Evolutionary conservation across 805 yeast genomes (phyloP), one percentile per base, ranked within the genome.

Genomic region (Wickerhamomyces strasburgensis): DNA sequence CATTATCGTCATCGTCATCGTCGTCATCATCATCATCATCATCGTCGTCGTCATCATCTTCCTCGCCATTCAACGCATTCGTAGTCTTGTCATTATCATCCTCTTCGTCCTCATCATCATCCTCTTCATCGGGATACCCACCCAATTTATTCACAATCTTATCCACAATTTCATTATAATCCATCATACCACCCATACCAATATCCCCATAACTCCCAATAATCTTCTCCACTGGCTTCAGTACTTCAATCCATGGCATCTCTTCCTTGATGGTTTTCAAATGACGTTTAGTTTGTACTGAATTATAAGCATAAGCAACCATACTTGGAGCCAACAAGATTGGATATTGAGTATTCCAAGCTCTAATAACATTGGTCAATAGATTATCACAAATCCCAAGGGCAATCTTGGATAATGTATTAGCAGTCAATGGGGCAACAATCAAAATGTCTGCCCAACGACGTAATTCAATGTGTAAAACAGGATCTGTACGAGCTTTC

Each of bases 151-250:
- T 68, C 15, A 84, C 94, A 33, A 86, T 71, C 50, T 79, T 78
- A 56, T 88, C 94, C 14, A 88, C 96, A 50, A 93, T 82, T 58
- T 89, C 97, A 57, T 86, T 84, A 78, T 94, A 87, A 51, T 93
- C 98, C 81, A 89, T 83, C 98, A 93, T 93, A 37, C 98, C 98
- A 33, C 98, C 98, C 87, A 93, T 84, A n/a, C 98, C 98, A 39
- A 93, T 88, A 51, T 90, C 98, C 43, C 98, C 98, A 64, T 89
- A 87, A 29, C 86, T 75, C 39, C 95, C 87, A 54, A 84, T 78
- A 5, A 90, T 95, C 60, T 90, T 90, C 60, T 90, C 98, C 17
- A 88, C 87, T 0, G 98, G 98, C 57, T 81, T 83, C 55, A 93
- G 70, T n/a, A 90, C 78, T 47, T 87, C 95, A 44, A 90, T 81